Conservation (phyloP, 2,329 filamentous ascomycete species). For the Beauveria varroae region DNA sequence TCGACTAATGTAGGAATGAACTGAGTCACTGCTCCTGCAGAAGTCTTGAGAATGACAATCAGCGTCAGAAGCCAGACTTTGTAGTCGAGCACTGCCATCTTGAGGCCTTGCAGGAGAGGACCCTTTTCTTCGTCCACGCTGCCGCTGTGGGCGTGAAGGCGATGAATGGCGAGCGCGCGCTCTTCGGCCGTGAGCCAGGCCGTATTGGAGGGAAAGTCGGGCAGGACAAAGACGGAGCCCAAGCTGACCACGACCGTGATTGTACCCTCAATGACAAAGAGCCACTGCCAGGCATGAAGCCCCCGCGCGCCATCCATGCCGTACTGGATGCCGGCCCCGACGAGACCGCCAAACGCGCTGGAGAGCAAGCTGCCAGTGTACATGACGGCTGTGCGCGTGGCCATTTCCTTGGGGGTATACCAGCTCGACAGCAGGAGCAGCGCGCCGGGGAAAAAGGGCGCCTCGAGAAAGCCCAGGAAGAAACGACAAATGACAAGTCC, state of each 20-base stretch:
- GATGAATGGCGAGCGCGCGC: conserved; percentile 43
- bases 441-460: conserved; percentile 43
- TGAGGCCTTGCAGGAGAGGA: conserved; percentile 44
- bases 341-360: conserved; percentile 43
- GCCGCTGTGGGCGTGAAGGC: conserved; percentile 40
- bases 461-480: conserved; percentile 37
- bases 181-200: conserved; percentile 44
- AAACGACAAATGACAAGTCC: conserved; percentile 39
- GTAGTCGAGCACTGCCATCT: conserved; percentile 45
- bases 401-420: conserved; percentile 40
- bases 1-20: conserved; percentile 66
- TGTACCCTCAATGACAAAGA: conserved; percentile 49
- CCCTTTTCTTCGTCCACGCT: conserved; percentile 32
- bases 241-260: conserved; percentile 32
- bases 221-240: conserved; percentile 31
- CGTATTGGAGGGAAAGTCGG: conserved; percentile 46
- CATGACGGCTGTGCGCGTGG: conserved; percentile 49
- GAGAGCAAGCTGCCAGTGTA: conserved; percentile 50
- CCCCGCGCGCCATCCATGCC: conserved; percentile 32
- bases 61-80: conserved; percentile 51
- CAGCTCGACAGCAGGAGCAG: conserved; percentile 40
- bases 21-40: conserved; percentile 53
- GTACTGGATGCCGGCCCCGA: conserved; percentile 41
- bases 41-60: conserved; percentile 48
- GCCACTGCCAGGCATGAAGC: conserved; percentile 55